Evolutionary conservation across 2,329 filamentous ascomycete genomes (phyloP), one percentile per base, ranked within the genome.

Genomic region (Phoma sp.): DNA sequence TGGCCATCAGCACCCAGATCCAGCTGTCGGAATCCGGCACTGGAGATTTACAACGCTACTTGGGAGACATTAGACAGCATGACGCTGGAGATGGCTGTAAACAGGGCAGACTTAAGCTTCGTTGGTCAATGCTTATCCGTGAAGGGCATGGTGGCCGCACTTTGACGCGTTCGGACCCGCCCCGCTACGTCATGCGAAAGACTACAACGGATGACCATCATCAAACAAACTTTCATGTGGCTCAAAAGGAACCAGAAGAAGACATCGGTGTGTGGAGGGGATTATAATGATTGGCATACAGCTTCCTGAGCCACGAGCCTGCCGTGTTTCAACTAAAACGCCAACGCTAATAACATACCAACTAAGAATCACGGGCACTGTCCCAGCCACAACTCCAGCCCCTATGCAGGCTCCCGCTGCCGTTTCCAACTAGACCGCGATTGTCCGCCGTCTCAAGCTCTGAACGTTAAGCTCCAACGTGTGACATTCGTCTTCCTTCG

Each of bases 401-500:
- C 39, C 36, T 31, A 31, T 13, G 36, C 36, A 22, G 21, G 19
- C 8, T 21, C 24, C n/a, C 4, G 22, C n/a, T 12, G n/a, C 25
- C 39, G 21, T 25, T 22, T 35, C 32, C 17, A 6, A 41, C 22
- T 51, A 64, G 15, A 56, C 43, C 9, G 63, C 55, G 32, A 49
- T 50, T 22, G 48, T 47, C 29, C 65, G 61, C 44, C 72, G 62
- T 53, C 72, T 69, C 33, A 77, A 49, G 39, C 52, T 73, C 52
- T 73, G 69, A 36, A 76, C 54, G 56, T 65, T 75, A 29, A 68
- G 67, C 55, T 78, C 76, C 40, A 78, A 56, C 22, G 66, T 63
- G 39, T 75, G 68, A 53, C 70, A 73, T 27, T 76, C 74, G 50
- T 77, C 76, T 58, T 78, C 76, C 60, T 72, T 73, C 31, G 68